Evolutionary conservation across 2,329 filamentous ascomycete species (phyloP), one percentile per base, ranked within the genome.

Genomic region (Calycina marina): DNA sequence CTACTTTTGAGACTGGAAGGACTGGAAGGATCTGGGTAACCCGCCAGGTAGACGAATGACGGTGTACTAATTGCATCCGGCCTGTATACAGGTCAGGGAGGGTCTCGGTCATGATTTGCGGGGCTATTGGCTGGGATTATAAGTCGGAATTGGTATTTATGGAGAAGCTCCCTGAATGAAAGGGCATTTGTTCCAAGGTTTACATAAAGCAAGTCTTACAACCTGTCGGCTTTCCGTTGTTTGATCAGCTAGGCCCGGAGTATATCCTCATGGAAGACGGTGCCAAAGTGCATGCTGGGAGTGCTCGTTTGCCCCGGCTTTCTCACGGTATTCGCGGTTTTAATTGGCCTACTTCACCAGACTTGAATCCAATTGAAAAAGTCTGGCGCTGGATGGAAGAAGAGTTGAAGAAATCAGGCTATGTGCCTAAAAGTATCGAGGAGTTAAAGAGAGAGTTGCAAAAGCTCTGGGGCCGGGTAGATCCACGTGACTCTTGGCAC

Each of bases 231-330:
- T 27, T 30, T 14, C 24, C 31, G 12, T 25, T 22, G 12, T 38
- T 18, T 28, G 32, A 34, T 20, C 22, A 9, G 15, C 14, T 38
- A 3, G 18, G 13, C 12, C 17, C 9, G 14, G 14, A 27, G 13
- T 9, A 37, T 18, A 38, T 31, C n/a, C 34, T 38, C 25, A 38
- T 38, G 27, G 36, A 38, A 28, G 28, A 34, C 14, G 20, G 35
- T 22, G n/a, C n/a, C n/a, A n/a, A n/a, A n/a, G n/a, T n/a, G n/a
- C n/a, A n/a, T n/a, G n/a, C n/a, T n/a, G n/a, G n/a, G n/a, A n/a
- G n/a, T n/a, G n/a, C n/a, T n/a, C n/a, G n/a, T n/a, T n/a, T n/a
- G n/a, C n/a, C n/a, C n/a, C n/a, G n/a, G n/a, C n/a, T n/a, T n/a
- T n/a, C n/a, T n/a, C n/a, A n/a, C n/a, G n/a, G n/a, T n/a, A n/a